Conservation (phyloP, 2,329 filamentous ascomycete species). For the Incumbomyces delicatus region DNA sequence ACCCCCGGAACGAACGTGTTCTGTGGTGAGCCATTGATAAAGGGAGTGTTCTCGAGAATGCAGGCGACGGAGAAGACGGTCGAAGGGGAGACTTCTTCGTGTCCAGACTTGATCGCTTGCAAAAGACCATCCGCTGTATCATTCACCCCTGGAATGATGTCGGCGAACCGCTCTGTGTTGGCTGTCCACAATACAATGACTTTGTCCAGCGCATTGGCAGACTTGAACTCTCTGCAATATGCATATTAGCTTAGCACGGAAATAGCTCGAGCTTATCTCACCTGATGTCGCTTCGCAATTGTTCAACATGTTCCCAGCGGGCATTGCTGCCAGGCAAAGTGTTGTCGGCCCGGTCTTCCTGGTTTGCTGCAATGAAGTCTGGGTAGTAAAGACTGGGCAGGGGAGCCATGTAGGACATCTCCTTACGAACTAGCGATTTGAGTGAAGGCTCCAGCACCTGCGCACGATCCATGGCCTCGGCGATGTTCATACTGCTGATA, state of each 20-base stretch:
- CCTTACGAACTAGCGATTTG: slow-evolving; percentile 81
- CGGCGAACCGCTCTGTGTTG: slow-evolving; percentile 95
- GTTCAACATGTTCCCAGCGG: slow-evolving; percentile 76
- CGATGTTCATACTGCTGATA: slow-evolving; percentile 82
- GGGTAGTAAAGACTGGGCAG: slow-evolving; percentile 97
- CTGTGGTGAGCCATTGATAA: slow-evolving; percentile 98
- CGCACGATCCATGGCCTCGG: slow-evolving; percentile 89
- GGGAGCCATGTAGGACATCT: slow-evolving; percentile 81
- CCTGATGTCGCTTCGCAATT: slow-evolving; percentile 86
- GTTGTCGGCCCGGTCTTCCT: slow-evolving; percentile 93
- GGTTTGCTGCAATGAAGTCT: slow-evolving; percentile 98
- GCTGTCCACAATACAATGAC: slow-evolving; percentile 97
- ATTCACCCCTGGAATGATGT: slow-evolving; percentile 79
- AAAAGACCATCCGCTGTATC: slow-evolving; percentile 93
- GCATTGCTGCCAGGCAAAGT: slow-evolving; percentile 74
- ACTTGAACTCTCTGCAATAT: slow-evolving; percentile 75
- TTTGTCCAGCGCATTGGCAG: slow-evolving; percentile 74
- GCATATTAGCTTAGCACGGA: slow-evolving; percentile 11
- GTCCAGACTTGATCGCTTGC: slow-evolving; percentile 73
- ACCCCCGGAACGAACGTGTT: slow-evolving; percentile 97
- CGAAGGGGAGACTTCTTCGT: slow-evolving; percentile 87
- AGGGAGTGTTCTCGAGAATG: slow-evolving; percentile 80
- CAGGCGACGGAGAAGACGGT: slow-evolving; percentile 92
- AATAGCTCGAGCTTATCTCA: slow-evolving; percentile 29
- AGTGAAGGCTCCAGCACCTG: slow-evolving; percentile 90